Percentiles rank a stretch among this genome's conserved stretches.
phyloP scores from a whole-genome alignment of 23 red algal genomes.

The Gracilaria vermiculophylla region DNA sequence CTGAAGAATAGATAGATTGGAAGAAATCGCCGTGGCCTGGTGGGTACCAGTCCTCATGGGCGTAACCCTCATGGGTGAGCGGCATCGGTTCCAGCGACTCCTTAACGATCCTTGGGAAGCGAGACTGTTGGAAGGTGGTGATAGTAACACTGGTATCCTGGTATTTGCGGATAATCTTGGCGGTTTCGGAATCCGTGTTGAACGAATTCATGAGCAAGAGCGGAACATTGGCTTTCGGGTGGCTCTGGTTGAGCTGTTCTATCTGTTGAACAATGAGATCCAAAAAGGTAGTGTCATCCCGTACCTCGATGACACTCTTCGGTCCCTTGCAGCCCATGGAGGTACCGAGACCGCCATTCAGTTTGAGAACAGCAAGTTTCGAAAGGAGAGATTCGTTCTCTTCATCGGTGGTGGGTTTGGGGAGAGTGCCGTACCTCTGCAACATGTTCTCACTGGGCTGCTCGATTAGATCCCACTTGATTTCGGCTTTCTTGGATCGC shows the following conservation, averaged over 20 bases:
- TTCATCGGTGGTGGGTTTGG: constrained; percentile 15
- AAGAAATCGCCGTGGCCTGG: constrained; percentile 98
- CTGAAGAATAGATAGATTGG: constrained; percentile 79
- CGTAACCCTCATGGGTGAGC: constrained; percentile 68
- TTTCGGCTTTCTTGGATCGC: constrained; percentile 70
- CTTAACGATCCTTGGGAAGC: constrained; percentile 89
- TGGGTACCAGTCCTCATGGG: constrained; percentile 94
- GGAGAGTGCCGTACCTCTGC: constrained; percentile 74
- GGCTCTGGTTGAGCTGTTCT: constrained; percentile 85
- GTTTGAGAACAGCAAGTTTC: constrained; percentile 94
- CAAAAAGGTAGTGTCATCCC: constrained; percentile 90
- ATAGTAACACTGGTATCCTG: constrained; percentile 89
- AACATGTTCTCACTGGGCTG: constrained; percentile 88
- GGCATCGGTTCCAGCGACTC: constrained; percentile 92
- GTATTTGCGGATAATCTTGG: constrained; percentile 99
- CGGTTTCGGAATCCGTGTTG: constrained; percentile 92
- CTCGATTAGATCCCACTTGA: constrained; percentile 93
- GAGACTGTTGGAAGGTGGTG: constrained; percentile 93
- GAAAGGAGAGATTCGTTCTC: constrained; percentile 61
- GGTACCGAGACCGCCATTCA: constrained; percentile 97
- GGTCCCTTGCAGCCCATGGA: constrained; percentile 98
- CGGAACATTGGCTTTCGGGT: constrained; percentile 82
- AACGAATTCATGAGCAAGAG: constrained; percentile 98
- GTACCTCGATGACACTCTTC: constrained; percentile 98
- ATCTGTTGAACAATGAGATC: constrained; percentile 99